These are phyloP conservation scores for Mycena capillaripes DNA, from an alignment of 768 basidiomycete genomes.

Conservation along the genomic window DNA sequence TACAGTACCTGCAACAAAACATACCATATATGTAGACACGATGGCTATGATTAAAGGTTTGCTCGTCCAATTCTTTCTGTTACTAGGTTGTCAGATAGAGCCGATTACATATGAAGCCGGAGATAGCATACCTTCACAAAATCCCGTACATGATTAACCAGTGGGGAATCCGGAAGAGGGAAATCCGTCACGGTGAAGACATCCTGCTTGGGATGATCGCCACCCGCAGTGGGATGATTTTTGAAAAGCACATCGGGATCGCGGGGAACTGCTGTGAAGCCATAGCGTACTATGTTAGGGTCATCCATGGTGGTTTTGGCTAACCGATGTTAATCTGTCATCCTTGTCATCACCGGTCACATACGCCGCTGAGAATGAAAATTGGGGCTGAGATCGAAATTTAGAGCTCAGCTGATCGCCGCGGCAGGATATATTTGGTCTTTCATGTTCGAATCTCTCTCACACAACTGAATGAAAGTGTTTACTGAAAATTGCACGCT, in stretches of 20 bases:
- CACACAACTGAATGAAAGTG: neutral
- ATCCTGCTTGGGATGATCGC: slow-evolving; percentile 58
- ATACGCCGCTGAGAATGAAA: slow-evolving; percentile 17
- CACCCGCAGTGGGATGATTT: slow-evolving; percentile 58
- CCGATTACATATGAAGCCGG: neutral
- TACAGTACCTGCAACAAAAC: neutral
- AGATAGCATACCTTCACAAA: slow-evolving; percentile 52
- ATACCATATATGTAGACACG: slow-evolving; percentile 19
- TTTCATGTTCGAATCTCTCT: slow-evolving; percentile 3
- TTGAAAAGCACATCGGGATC: slow-evolving; percentile 64
- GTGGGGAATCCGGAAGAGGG: slow-evolving; percentile 56
- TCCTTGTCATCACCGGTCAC: slow-evolving; percentile 4
- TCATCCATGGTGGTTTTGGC: slow-evolving; percentile 36
- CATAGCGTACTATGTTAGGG: slow-evolving; percentile 53
- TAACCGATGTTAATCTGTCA: neutral
- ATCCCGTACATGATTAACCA: slow-evolving; percentile 53
- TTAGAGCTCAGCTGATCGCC: neutral
- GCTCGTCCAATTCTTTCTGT: slow-evolving; percentile 4
- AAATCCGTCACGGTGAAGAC: slow-evolving; percentile 54
- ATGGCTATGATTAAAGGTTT: slow-evolving; percentile 21
- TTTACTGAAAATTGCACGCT: no score
- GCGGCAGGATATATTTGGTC: neutral
- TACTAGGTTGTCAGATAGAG: neutral
- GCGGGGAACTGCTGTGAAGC: slow-evolving; percentile 63
- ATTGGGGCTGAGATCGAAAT: neutral